Percentiles rank a stretch among this genome's conserved stretches.
Conservation (phyloP, 2,329 filamentous ascomycete species). For the Stromatinia cepivora region DNA sequence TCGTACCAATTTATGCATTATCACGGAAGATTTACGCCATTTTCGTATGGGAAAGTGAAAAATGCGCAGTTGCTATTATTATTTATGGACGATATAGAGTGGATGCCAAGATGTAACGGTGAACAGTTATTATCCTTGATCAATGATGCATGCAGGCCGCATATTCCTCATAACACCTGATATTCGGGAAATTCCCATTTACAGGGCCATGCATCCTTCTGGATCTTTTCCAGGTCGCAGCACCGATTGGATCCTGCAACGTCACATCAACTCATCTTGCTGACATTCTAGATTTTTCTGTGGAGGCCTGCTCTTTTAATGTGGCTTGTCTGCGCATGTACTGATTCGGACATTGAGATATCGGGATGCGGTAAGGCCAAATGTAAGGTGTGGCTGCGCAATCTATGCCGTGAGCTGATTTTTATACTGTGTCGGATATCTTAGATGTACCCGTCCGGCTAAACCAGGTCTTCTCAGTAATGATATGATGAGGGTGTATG, state of each 20-base stretch:
- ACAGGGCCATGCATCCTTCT: not conserved
- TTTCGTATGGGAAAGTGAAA: not conserved
- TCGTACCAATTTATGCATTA: not conserved
- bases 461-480: no score
- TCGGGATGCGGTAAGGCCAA: no score
- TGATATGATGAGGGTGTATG: not conserved
- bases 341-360: no score
- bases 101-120: no score
- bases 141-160: not conserved
- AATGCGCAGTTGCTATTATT: not conserved
- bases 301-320: not conserved
- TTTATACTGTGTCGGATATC: not conserved
- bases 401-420: not conserved
- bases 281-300: not conserved
- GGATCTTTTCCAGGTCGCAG: not conserved
- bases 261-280: not conserved
- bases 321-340: not conserved
- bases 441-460: not conserved
- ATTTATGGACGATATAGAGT: no score
- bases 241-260: not conserved
- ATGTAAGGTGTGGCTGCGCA: not conserved
- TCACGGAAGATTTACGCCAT: not conserved
- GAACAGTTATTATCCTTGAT: not conserved
- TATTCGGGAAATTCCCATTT: not conserved
- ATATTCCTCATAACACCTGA: not conserved